Evolutionary conservation across 192 early-diverging fungal species (phyloP), one percentile per base, ranked within the genome.

Genomic region (Phycomyces blakesleeanus): DNA sequence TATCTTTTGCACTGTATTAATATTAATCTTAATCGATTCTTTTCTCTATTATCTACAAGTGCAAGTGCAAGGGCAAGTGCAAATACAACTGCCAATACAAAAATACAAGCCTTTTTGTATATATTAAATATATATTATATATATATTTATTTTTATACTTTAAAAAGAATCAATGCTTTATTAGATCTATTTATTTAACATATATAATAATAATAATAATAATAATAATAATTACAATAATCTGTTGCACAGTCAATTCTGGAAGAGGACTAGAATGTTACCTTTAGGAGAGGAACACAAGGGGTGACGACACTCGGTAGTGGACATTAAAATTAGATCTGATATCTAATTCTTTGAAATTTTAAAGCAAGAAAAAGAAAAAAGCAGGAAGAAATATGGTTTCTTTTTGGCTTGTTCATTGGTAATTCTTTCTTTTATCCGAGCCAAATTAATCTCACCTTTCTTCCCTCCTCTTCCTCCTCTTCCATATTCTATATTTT

Each of bases 221-320:
- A n/a, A n/a, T n/a, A n/a, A n/a, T n/a, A n/a, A n/a, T n/a, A n/a
- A n/a, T n/a, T n/a, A n/a, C n/a, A n/a, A n/a, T n/a, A n/a, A n/a
- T n/a, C 29, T 7, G 29, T 21, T 42, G 15, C 5, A 21, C 20
- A 11, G 16, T 42, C 37, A 21, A 15, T 55, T 21, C n/a, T 18
- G 20, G 15, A 15, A 6, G 7, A n/a, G 12, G 10, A 59, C 67
- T 34, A 55, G 57, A 62, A 57, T 5, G 29, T 56, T 14, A 3
- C 25, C 55, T 25, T 58, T 20, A 55, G 60, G 39, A 68, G 62
- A 55, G 22, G 29, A n/a, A 14, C 21, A 37, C 55, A 56, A 27
- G 27, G 29, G 55, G 29, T 56, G 55, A 37, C 55, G 38, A 37
- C 38, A 27, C 29, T 37, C 21, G 47, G n/a, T 50, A 56, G 20